Base-by-base conservation (phyloP, 768 basidiomycete genomes). In the Hydnomerulius pinastri region DNA sequence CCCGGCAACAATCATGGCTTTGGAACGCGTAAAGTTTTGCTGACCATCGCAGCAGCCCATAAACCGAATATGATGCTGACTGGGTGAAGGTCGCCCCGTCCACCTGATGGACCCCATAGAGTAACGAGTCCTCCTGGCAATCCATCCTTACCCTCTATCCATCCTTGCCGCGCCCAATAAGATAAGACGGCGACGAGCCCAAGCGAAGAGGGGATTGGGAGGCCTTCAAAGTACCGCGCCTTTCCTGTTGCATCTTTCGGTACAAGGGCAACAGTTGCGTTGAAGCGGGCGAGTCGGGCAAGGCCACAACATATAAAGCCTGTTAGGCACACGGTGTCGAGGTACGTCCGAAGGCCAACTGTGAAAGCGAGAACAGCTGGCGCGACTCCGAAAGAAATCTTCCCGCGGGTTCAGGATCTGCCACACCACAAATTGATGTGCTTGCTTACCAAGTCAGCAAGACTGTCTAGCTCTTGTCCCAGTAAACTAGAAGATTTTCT, bases 371-470 rank as follows among this genome's bases (percentile, higher is more conserved):
- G 73, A 37, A 98, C 77, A n/a, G 95, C 87, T 3, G 97, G 97
- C 0, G 97, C 95, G 44, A 98, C 93, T 44, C 97, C 97, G 64
- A 99, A 99, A 2, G 97, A 98, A 54, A 99, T 89, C 94, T 97
- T 61, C n/a, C 24, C 10, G 41, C 30, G 52, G 45, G 23, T 27
- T 43, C 37, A 50, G 44, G 33, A 37, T 15, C 38, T 28, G 36
- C 55, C 13, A 53, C 43, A 18, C 33, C 44, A 43, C 32, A 50
- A 45, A 53, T 13, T 28, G 41, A 48, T 1, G 24, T 12, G 23
- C 36, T 28, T 9, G 57, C 87, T 42, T 60, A 94, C 93, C 71
- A 98, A 75, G 72, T 99, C 97, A 10, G 97, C 97, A 53, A 99
- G 75, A 69, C 91, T 93, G 74, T 99, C 97, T 47, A 99, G 77